Evolutionary conservation across 768 basidiomycete genomes (phyloP).

Genomic region (Tubosaeta brunneosetosa): DNA sequence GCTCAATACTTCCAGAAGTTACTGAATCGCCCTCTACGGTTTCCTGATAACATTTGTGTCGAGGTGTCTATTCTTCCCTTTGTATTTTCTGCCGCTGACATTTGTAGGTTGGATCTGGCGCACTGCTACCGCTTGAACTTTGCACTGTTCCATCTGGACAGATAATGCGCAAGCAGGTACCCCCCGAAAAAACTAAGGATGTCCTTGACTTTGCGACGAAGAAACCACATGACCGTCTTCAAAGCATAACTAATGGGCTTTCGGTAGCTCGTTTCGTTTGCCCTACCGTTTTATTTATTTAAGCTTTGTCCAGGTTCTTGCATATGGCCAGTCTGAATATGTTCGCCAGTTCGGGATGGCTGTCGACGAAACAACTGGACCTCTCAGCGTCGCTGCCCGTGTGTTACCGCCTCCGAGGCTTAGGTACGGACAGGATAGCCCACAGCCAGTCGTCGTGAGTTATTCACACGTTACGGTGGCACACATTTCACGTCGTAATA

Average conservation of each 20-base stretch:
- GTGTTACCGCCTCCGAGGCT: slow-evolving; percentile 61
- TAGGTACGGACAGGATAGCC: slow-evolving; percentile 57
- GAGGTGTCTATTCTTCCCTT: slow-evolving; percentile 44
- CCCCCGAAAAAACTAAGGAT: slow-evolving; percentile 57
- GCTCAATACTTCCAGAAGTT: slow-evolving; percentile 56
- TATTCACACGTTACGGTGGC: background rate
- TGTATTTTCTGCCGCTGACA: slow-evolving; percentile 18
- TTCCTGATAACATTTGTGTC: slow-evolving; percentile 61
- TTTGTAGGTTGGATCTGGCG: slow-evolving; percentile 53
- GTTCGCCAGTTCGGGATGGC: slow-evolving; percentile 69
- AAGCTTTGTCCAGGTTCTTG: slow-evolving; percentile 41
- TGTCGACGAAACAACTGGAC: slow-evolving; percentile 46
- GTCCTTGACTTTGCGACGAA: slow-evolving; percentile 67
- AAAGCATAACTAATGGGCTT: slow-evolving; percentile 50
- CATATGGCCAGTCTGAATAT: slow-evolving; percentile 72
- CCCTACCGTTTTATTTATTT: background rate
- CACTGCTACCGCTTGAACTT: slow-evolving; percentile 62
- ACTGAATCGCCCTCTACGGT: slow-evolving; percentile 50
- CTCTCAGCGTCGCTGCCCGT: slow-evolving; percentile 57
- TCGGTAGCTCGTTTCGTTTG: slow-evolving; percentile 32
- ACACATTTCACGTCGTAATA: slow-evolving; percentile 2
- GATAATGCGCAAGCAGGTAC: slow-evolving; percentile 67
- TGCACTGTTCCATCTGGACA: slow-evolving; percentile 63
- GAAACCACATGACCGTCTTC: slow-evolving; percentile 53
- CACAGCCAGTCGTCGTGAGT: slow-evolving; percentile 54